Base-by-base conservation (phyloP, 2,329 filamentous ascomycete genomes). In the Ceratocystis papillata region DNA sequence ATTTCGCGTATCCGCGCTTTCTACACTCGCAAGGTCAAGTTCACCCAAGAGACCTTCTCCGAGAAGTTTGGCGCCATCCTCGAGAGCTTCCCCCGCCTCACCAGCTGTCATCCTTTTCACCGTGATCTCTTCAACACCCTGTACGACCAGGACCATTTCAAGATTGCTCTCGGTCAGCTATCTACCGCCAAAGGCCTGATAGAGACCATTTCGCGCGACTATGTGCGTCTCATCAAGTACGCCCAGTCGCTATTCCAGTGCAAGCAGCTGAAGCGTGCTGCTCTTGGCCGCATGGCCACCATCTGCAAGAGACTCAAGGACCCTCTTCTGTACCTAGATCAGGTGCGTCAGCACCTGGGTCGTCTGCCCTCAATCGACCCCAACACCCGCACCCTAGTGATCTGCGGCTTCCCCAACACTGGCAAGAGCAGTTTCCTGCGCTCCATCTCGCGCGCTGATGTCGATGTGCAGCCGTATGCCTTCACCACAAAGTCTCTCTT, bases 401-500 rank as follows among this genome's bases (percentile, higher is more conserved):
- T 99, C 71, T 96, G 93, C 76, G 94, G 94, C 65, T 97, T 97
- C 76, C 94, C 94, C 71, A 99, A 99, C 73, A 91, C 96, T 69
- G 92, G 94, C 77, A 99, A 99, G 80, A 96, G 90, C 66, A 96
- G 90, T 71, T 99, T 99, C 80, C 78, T 99, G 74, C 88, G 87
- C 77, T 94, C 87, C 74, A 87, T 97, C 73, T 96, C 91, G 62
- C 84, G 92, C 71, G 94, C 94, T 70, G 94, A 99, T 79, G 93
- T 96, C 66, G 93, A 96, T 62, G 64, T 68, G 25, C 92, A 97
- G 79, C 93, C 94, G 22, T 99, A 97, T 75, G 95, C 94, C 65
- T 99, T 99, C 81, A 96, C 94, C 45, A 99, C 94, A 65, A 97
- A 97, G 83, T 91, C 87, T 71, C 81, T 99, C 72, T 99, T 96